Conservation (phyloP, 495 filamentous ascomycete species). For the Penicillium manginii region DNA sequence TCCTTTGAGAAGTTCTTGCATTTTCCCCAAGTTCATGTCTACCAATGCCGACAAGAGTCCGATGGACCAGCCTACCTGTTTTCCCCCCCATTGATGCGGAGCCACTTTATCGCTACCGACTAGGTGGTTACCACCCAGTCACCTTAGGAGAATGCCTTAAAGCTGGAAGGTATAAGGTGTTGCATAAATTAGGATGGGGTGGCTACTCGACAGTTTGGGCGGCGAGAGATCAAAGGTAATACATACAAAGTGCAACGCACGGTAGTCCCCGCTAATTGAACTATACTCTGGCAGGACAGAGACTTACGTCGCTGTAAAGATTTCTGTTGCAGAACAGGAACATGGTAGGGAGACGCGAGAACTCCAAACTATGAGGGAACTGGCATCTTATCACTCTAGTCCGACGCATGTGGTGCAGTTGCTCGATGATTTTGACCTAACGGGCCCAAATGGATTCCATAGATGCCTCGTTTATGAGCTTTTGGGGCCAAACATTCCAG, state of each 20-base stretch:
- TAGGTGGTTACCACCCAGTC: conserved; percentile 51
- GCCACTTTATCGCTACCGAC: conserved; percentile 35
- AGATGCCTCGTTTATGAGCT: conserved; percentile 51
- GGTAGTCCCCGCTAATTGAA: no score
- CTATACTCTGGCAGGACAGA: conserved; percentile 24
- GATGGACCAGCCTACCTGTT: no score
- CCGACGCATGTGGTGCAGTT: conserved; percentile 34
- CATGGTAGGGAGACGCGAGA: conserved; percentile 28
- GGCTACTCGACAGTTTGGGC: conserved; percentile 56
- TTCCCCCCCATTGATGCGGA: conserved; percentile 32
- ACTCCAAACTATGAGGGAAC: conserved; percentile 25
- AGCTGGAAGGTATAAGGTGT: conserved; percentile 45
- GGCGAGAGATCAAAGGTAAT: conserved; percentile 42
- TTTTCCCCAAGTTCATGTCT: no score
- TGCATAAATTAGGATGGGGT: conserved; percentile 54
- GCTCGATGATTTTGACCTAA: conserved; percentile 43
- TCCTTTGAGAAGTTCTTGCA: no score
- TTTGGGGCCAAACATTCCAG: conserved; percentile 43
- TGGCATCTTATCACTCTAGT: conserved; percentile 24
- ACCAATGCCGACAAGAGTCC: no score
- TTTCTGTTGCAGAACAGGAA: conserved; percentile 28
- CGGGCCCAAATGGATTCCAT: conserved; percentile 51
- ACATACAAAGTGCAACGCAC: no score
- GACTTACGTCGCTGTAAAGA: conserved; percentile 36
- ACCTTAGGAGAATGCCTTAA: conserved; percentile 40